These are phyloP conservation scores for Pleurotus platypus DNA, from an alignment of 768 basidiomycete genomes.

Conservation along the genomic window DNA sequence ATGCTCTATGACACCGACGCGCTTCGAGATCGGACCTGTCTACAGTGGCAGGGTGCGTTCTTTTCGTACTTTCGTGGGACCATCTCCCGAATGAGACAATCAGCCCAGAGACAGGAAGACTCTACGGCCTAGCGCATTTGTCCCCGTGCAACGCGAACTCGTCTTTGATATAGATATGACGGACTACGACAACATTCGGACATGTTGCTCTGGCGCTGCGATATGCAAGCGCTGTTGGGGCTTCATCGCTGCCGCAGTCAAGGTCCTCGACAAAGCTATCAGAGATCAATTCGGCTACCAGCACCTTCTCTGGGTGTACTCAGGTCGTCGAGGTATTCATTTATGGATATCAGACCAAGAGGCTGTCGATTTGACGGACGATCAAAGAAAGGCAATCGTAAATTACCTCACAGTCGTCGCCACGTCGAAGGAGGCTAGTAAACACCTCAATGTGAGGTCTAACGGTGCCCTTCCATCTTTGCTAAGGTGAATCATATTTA, in stretches of 20 bases:
- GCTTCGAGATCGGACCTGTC: slow-evolving; percentile 96
- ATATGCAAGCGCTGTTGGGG: slow-evolving; percentile 95
- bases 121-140: slow-evolving; percentile 60
- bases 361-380: slow-evolving; percentile 88
- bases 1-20: slow-evolving; percentile 77
- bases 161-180: slow-evolving; percentile 99
- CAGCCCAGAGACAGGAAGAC: slow-evolving; percentile 92
- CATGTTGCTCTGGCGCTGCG: slow-evolving; percentile 87
- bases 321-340: slow-evolving; percentile 97
- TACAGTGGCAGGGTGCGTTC: slow-evolving; percentile 78
- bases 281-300: slow-evolving; percentile 89
- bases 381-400: slow-evolving; percentile 85
- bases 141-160: slow-evolving; percentile 81
- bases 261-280: slow-evolving; percentile 75
- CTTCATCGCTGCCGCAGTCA: slow-evolving; percentile 91
- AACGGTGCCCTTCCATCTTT: slow-evolving; percentile 61
- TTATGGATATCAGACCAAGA: slow-evolving; percentile 92
- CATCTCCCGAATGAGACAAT: not conserved
- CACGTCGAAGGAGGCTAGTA: slow-evolving; percentile 75
- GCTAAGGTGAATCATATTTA: slow-evolving; percentile 42
- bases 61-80: not conserved
- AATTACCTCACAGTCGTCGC: slow-evolving; percentile 81
- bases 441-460: slow-evolving; percentile 74
- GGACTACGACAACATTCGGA: slow-evolving; percentile 93
- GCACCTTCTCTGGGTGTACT: slow-evolving; percentile 96